A percentile compares a stretch with the other conserved stretches of the same genome.
These are phyloP conservation scores for Lichtheimia ornata DNA, from an alignment of 371 early-diverging fungal genomes.

Conservation along the genomic window DNA sequence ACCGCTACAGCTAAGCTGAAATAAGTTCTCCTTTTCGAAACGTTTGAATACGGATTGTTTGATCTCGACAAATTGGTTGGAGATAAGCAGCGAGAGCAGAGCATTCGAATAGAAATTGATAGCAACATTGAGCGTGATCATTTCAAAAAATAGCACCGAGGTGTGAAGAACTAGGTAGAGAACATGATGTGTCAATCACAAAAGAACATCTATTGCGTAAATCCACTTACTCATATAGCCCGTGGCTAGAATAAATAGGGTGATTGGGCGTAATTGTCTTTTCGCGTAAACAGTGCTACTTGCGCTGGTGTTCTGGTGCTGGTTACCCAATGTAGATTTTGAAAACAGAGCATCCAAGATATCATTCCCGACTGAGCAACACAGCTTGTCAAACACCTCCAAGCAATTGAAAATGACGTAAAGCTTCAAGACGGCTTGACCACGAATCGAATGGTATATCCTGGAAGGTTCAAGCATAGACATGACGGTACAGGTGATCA, in stretches of 20 bases:
- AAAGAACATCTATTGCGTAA: not conserved
- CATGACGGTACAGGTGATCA: conserved; percentile 73
- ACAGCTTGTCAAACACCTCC: conserved; percentile 93
- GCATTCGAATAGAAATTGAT: conserved; percentile 95
- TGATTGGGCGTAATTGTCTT: conserved; percentile 56
- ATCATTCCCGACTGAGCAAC: conserved; percentile 92
- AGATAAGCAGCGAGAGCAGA: conserved; percentile 87
- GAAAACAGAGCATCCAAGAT: conserved; percentile 91
- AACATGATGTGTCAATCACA: no score
- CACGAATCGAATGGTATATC: conserved; percentile 93
- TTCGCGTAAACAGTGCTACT: conserved; percentile 37
- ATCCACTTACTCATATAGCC: conserved; percentile 70
- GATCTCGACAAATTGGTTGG: conserved; percentile 98
- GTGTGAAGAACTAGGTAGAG: conserved; percentile 71
- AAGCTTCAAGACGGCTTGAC: conserved; percentile 93
- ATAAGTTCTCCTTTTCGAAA: conserved; percentile 95
- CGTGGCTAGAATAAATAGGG: conserved; percentile 72
- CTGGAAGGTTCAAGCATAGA: conserved; percentile 83
- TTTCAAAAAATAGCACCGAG: conserved; percentile 90
- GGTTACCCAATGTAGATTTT: conserved; percentile 57
- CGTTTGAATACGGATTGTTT: conserved; percentile 95
- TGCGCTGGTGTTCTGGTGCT: conserved; percentile 13
- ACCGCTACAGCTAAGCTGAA: conserved; percentile 91
- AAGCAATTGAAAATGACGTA: conserved; percentile 96
- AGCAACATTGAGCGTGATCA: conserved; percentile 94